Evolutionary conservation across 2,329 filamentous ascomycete species (phyloP), one percentile per base, ranked within the genome.

Genomic region (Pseudocercospora pini-densiflorae): DNA sequence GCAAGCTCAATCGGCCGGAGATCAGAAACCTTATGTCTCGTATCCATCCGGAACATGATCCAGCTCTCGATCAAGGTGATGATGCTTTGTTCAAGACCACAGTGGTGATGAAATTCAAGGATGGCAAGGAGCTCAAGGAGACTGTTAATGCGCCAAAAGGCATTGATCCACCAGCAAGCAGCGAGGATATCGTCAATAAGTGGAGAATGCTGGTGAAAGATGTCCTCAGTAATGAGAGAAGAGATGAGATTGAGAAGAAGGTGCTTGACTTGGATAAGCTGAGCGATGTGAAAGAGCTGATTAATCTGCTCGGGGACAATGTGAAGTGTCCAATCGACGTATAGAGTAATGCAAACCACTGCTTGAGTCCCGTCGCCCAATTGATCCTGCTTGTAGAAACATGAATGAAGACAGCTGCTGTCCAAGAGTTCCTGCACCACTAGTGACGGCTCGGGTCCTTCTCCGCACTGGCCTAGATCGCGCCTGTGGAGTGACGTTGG

Each of bases 281-380:
- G 49, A 31, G 16, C 14, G 51, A 65, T 40, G 49, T 63, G 23
- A 63, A 53, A n/a, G 43, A 54, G 33, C 29, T 58, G 19, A 63
- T 59, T 51, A 7, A 2, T 29, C 33, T 61, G 5, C 40, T 64
- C 36, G 57, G 33, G 1, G 57, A 57, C 9, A 33, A 67, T 23
- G 64, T 67, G 4, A 64, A 58, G 49, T 67, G 64, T 21, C 61
- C 61, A n/a, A 64, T 63, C 31, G 61, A 63, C 53, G 61, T 67
- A 40, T 61, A 62, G 43, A 12, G 4, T 10, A 7, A 31, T 31
- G 29, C 24, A 27, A 27, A 27, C 24, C 24, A 27, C 24, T 27
- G 24, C 24, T 27, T 27, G 24, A 5, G 5, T 27, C 5, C 5
- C 5, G 24, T 27, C 24, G 24, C 24, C 3, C 24, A 27, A 27